Evolutionary conservation across 495 filamentous ascomycete species (phyloP).

Genomic region (Corynascus novoguineensis): DNA sequence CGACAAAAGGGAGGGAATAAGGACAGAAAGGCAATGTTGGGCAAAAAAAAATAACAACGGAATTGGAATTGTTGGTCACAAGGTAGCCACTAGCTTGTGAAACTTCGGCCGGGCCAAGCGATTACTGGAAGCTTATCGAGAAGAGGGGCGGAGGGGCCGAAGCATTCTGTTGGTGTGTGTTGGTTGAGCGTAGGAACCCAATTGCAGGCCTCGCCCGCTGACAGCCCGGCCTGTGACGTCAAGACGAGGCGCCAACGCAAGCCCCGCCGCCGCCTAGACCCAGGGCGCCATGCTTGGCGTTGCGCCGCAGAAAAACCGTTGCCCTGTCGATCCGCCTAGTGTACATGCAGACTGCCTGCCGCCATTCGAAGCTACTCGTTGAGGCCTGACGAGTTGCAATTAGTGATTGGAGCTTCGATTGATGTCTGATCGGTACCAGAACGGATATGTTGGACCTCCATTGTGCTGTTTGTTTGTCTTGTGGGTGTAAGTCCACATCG

Average conservation of each 20-base stretch:
- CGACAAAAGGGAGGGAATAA: background rate
- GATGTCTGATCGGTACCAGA: background rate
- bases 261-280: constrained; percentile 2
- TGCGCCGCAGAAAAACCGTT: background rate
- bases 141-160: background rate
- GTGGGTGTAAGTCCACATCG: too few relatives aligned
- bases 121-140: background rate
- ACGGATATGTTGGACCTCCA: background rate
- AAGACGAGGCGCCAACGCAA: constrained; percentile 4
- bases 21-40: background rate
- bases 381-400: background rate
- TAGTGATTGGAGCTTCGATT: background rate
- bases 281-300: constrained; percentile 7
- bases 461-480: too few relatives aligned
- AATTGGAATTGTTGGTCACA: background rate
- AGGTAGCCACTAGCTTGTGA: background rate
- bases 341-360: background rate
- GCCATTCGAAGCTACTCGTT: background rate
- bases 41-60: constrained; percentile 1
- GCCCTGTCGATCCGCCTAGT: constrained; percentile 2
- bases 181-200: background rate
- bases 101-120: background rate
- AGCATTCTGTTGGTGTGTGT: too few relatives aligned
- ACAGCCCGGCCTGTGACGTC: constrained; percentile 8
- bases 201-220: constrained; percentile 5